A percentile compares a stretch with the other conserved stretches of the same genome.
Conservation (phyloP, 768 basidiomycete genomes). For the Naganishia antarctica region DNA sequence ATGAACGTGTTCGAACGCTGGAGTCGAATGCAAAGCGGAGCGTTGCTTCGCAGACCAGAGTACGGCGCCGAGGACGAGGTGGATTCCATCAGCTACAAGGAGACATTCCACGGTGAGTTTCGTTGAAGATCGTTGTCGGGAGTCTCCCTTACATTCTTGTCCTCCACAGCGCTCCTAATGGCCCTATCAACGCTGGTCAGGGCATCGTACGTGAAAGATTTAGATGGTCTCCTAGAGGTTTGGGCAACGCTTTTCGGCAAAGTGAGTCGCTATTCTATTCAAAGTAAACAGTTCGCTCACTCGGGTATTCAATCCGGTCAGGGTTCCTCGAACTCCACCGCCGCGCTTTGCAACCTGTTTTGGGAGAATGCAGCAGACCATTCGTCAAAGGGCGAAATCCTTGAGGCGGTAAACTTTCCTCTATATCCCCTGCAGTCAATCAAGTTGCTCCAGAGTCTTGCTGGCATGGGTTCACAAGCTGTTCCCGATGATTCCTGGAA, state of each 20-base stretch:
- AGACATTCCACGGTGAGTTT: constrained; percentile 21
- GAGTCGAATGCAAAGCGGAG: constrained; percentile 24
- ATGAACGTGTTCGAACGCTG: constrained; percentile 25
- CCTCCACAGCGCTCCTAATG: not conserved
- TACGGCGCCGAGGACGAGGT: constrained; percentile 10
- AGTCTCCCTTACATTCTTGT: not conserved
- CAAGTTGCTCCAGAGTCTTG: constrained; percentile 5
- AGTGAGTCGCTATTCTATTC: not conserved
- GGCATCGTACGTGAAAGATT: constrained; percentile 5
- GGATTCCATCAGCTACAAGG: constrained; percentile 25
- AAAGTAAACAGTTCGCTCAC: too few relatives aligned
- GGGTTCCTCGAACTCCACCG: constrained; percentile 11
- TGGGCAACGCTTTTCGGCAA: constrained; percentile 14
- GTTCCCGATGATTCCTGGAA: constrained; percentile 15
- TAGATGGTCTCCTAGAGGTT: constrained; percentile 8
- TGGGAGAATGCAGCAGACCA: constrained; percentile 23
- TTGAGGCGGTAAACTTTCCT: constrained; percentile 17
- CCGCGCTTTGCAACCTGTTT: constrained; percentile 21
- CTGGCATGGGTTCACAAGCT: constrained; percentile 12
- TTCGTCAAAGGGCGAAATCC: constrained; percentile 12
- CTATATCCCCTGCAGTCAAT: constrained; percentile 12
- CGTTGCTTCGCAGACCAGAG: constrained; percentile 15
- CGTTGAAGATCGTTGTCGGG: not conserved
- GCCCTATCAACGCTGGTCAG: constrained; percentile 5
- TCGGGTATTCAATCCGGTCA: too few relatives aligned